Evolutionary conservation across 768 basidiomycete genomes (phyloP), one percentile per base, ranked within the genome.

Genomic region (Russula brevipes): DNA sequence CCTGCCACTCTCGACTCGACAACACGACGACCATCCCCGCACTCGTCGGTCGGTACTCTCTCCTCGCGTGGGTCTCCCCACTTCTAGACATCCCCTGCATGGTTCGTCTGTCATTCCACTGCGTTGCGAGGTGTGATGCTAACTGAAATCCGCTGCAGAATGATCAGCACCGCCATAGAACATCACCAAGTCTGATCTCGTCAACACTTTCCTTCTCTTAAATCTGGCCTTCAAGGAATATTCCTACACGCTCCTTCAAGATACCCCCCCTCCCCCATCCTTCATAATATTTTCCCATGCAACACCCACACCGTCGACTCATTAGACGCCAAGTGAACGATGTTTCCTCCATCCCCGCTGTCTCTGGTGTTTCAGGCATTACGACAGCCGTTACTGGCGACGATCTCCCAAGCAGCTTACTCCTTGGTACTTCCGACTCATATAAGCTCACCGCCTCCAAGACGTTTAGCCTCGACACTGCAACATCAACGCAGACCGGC

Each of bases 221-320:
- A 56, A 16, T n/a, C 33, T 11, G 14, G 16, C 50, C 10, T 5
- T 52, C 42, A 45, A 62, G 42, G 50, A 41, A 50, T 36, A 33
- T 24, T 33, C 38, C 33, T 46, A 56, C 41, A 63, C 64, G 41
- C 61, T 66, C 54, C 24, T 38, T 59, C 5, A 46, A 24, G n/a
- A 47, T 24, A 31, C 11, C 57, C 57, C 64, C 16, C 65, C 17
- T n/a, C 19, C 16, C 35, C 36, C 49, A 50, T 30, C 35, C 3
- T 36, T 36, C 31, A n/a, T 45, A 17, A 12, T 4, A 11, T 38
- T 8, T 6, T n/a, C 35, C 42, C n/a, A 67, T 65, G 64, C 66
- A 38, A 16, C 53, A 30, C 57, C 11, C 41, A 24, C 52, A 42
- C 14, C 30, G 59, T 16, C 63, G 30, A 4, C 60, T 33, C 35